Evolutionary conservation across 805 yeast genomes (phyloP).

Genomic region (Candida coquimbonensis): DNA sequence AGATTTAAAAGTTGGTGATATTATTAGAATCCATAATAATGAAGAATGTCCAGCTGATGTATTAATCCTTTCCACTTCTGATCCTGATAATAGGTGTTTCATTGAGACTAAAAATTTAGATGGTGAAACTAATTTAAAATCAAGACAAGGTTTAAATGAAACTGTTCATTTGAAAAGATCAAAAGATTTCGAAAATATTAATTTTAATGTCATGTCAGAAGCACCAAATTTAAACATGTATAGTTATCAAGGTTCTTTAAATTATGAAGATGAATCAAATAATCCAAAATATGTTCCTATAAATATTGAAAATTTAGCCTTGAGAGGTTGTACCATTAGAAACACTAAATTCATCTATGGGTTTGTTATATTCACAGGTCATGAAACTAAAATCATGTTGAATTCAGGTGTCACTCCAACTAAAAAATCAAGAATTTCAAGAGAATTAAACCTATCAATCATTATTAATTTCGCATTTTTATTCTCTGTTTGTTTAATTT

Average conservation of each 20-base stretch:
- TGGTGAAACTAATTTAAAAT: slow-evolving; percentile 69
- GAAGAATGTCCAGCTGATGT: slow-evolving; percentile 82
- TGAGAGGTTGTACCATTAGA: slow-evolving; percentile 69
- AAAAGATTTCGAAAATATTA: slow-evolving; percentile 39
- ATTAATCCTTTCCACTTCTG: slow-evolving; percentile 60
- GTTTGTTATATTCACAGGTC: slow-evolving; percentile 67
- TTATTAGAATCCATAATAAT: slow-evolving; percentile 62
- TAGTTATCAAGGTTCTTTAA: slow-evolving; percentile 64
- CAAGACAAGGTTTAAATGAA: slow-evolving; percentile 61
- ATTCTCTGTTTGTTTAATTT: slow-evolving; percentile 57
- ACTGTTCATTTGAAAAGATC: slow-evolving; percentile 41
- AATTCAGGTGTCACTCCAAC: slow-evolving; percentile 77
- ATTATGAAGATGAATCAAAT: slow-evolving; percentile 36
- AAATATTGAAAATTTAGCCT: slow-evolving; percentile 56
- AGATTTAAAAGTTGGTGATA: slow-evolving; percentile 66
- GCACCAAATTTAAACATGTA: slow-evolving; percentile 76
- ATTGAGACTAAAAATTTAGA: slow-evolving; percentile 36
- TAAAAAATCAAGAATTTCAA: slow-evolving; percentile 66
- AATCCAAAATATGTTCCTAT: slow-evolving; percentile 44
- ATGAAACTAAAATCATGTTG: slow-evolving; percentile 72
- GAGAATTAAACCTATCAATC: slow-evolving; percentile 66
- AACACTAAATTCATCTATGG: slow-evolving; percentile 82
- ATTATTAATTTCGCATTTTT: slow-evolving; percentile 55
- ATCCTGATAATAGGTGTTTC: slow-evolving; percentile 60
- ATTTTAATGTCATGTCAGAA: slow-evolving; percentile 66